Evolutionary conservation across 192 early-diverging fungal species (phyloP).

Genomic region (Pilobolus umbonatus): DNA sequence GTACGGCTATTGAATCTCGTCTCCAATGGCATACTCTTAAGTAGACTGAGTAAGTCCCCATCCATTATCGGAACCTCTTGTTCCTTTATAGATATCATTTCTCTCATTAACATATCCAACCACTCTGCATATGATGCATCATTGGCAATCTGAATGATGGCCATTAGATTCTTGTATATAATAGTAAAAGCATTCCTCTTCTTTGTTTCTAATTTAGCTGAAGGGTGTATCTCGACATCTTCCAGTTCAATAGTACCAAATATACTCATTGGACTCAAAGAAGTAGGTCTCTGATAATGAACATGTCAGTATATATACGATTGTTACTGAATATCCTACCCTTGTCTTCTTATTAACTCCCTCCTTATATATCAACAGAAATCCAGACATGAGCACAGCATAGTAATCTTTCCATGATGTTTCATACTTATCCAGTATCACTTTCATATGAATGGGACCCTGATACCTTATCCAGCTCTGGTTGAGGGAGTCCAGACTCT

Average conservation of each 20-base stretch:
- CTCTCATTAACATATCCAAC: constrained; percentile 36
- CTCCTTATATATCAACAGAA: constrained; percentile 26
- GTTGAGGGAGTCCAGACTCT: constrained; percentile 39
- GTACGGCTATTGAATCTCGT: not conserved
- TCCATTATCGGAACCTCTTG: not conserved
- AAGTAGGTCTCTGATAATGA: constrained; percentile 4
- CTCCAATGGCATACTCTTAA: constrained; percentile 8
- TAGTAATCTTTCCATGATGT: constrained; percentile 35
- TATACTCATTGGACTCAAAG: constrained; percentile 21
- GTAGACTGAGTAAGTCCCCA: not conserved
- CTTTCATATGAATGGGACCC: constrained; percentile 42
- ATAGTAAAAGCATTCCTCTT: constrained; percentile 30
- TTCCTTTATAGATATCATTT: constrained; percentile 32
- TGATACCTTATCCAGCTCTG: constrained; percentile 32
- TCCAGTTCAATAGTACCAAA: constrained; percentile 30
- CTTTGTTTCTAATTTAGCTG: constrained; percentile 30
- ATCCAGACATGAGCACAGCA: constrained; percentile 41
- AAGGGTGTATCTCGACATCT: constrained; percentile 27
- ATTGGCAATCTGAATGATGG: constrained; percentile 26
- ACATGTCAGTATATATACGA: not conserved
- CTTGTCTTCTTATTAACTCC: constrained; percentile 13
- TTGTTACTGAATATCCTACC: not conserved
- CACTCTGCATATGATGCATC: constrained; percentile 31
- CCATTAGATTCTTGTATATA: constrained; percentile 15
- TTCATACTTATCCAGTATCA: constrained; percentile 19